A percentile compares a stretch with the other conserved stretches of the same genome.
Conservation (phyloP, 2,329 filamentous ascomycete species). For the Stachybotrys echinatus region DNA sequence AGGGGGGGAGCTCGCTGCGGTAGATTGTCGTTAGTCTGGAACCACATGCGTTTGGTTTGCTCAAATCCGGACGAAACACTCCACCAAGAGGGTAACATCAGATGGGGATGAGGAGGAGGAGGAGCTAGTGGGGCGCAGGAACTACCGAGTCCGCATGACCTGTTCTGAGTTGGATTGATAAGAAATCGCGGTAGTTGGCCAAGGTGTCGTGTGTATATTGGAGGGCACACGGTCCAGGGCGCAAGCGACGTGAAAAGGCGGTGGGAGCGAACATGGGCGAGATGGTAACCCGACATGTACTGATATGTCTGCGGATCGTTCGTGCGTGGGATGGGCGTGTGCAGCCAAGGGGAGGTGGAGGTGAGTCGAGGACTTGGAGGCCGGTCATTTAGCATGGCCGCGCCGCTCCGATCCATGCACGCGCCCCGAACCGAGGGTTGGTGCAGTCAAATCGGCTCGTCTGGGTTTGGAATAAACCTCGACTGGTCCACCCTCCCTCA, state of each 20-base stretch:
- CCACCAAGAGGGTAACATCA: constrained; percentile 3
- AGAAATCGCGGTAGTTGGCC: not conserved
- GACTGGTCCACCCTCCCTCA: not conserved
- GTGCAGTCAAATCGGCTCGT: not conserved
- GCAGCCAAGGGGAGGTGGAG: no score
- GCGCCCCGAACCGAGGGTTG: not conserved
- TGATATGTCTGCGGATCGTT: no score
- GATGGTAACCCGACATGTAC: no score
- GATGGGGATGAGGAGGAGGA: no score
- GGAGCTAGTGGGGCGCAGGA: constrained; percentile 9
- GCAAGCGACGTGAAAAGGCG: no score
- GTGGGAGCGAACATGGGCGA: no score
- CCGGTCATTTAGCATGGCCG: not conserved
- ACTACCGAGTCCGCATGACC: constrained; percentile 18
- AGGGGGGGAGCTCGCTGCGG: no score
- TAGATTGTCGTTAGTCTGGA: not conserved
- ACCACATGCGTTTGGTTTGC: not conserved
- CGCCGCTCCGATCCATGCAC: not conserved
- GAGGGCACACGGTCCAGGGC: no score
- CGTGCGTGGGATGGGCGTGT: no score
- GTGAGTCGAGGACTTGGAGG: not conserved
- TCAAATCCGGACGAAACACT: not conserved
- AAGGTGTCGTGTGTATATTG: not conserved
- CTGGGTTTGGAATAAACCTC: not conserved
- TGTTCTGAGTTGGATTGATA: not conserved